These are phyloP conservation scores for Metschnikowia kunwiensis DNA, from an alignment of 805 yeast species.

Conservation along the genomic window DNA sequence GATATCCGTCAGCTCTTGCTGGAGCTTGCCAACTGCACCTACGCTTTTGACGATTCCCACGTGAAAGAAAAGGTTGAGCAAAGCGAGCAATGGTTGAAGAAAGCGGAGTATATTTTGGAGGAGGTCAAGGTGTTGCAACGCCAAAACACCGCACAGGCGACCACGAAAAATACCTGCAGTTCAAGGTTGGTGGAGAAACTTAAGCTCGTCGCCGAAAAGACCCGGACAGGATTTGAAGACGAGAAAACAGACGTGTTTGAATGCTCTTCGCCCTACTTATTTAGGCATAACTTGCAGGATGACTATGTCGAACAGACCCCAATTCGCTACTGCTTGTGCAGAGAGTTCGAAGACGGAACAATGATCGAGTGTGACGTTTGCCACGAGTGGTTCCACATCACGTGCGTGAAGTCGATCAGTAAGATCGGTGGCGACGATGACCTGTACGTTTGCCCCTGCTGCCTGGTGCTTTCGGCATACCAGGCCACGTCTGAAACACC, in stretches of 20 bases:
- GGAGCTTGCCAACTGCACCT: conserved; percentile 22
- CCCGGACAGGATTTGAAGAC: conserved; percentile 26
- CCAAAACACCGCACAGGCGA: conserved; percentile 2
- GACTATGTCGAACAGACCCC: conserved; percentile 5
- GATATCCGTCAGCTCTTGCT: conserved; percentile 25
- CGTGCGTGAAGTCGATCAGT: conserved; percentile 40
- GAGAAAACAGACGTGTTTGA: conserved; percentile 24
- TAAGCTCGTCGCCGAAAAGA: conserved; percentile 20
- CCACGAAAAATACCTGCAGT: conserved; percentile 20
- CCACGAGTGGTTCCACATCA: conserved; percentile 68
- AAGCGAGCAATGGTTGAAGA: conserved; percentile 26
- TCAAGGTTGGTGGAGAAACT: conserved; percentile 21
- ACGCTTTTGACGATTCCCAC: conserved; percentile 16
- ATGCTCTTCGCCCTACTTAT: conserved; percentile 25
- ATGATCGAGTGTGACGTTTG: conserved; percentile 73
- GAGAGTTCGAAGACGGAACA: conserved; percentile 55
- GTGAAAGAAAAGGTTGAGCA: conserved; percentile 17
- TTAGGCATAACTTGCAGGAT: conserved; percentile 11
- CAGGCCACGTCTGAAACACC: conserved; percentile 4
- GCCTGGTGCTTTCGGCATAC: conserved; percentile 6
- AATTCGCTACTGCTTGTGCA: conserved; percentile 55
- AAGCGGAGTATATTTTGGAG: conserved; percentile 17
- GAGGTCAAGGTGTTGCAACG: conserved; percentile 13
- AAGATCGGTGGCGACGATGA: conserved; percentile 17
- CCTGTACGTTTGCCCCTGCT: conserved; percentile 18